Conservation (phyloP, 768 basidiomycete species). For the Melanogaster broomeanus region DNA sequence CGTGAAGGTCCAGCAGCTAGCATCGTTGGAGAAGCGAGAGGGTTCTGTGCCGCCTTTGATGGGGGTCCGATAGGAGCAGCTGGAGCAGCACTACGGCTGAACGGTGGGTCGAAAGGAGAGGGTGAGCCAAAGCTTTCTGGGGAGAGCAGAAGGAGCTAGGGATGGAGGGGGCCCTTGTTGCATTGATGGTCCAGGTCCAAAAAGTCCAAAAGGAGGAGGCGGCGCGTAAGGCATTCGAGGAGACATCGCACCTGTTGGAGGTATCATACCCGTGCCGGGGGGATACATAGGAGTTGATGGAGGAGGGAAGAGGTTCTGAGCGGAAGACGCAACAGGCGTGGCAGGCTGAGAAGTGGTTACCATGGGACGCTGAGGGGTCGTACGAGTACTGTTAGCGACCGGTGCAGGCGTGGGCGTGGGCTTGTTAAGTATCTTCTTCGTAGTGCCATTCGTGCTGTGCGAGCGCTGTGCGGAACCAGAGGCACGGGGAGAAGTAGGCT, state of each 20-base stretch:
- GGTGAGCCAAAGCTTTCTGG: slow-evolving; percentile 53
- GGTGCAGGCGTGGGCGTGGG: slow-evolving; percentile 30
- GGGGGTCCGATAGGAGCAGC: slow-evolving; percentile 60
- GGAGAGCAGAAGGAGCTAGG: slow-evolving; percentile 55
- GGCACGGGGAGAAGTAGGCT: slow-evolving; percentile 53
- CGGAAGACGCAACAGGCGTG: slow-evolving; percentile 39
- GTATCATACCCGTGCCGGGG: slow-evolving; percentile 42
- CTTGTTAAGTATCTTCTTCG: slow-evolving; percentile 69
- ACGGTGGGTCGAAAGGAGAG: slow-evolving; percentile 53
- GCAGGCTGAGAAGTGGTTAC: slow-evolving; percentile 44
- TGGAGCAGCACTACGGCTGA: slow-evolving; percentile 44
- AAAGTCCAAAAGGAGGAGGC: slow-evolving; percentile 52
- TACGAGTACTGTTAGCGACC: slow-evolving; percentile 36
- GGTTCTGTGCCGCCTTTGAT: slow-evolving; percentile 37
- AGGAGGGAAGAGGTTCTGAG: slow-evolving; percentile 42
- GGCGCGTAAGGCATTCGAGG: slow-evolving; percentile 55
- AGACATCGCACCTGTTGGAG: slow-evolving; percentile 47
- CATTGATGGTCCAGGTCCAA: slow-evolving; percentile 46
- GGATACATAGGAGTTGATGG: slow-evolving; percentile 52
- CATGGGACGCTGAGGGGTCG: slow-evolving; percentile 38
- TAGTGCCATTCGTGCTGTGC: slow-evolving; percentile 45
- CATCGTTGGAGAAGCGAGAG: slow-evolving; percentile 37
- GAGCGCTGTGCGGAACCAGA: slow-evolving; percentile 51
- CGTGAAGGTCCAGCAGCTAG: slow-evolving; percentile 52
- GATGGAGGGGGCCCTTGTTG: slow-evolving; percentile 44